Conservation (phyloP, 2,329 filamentous ascomycete species). For the Furcasterigmium sp. region DNA sequence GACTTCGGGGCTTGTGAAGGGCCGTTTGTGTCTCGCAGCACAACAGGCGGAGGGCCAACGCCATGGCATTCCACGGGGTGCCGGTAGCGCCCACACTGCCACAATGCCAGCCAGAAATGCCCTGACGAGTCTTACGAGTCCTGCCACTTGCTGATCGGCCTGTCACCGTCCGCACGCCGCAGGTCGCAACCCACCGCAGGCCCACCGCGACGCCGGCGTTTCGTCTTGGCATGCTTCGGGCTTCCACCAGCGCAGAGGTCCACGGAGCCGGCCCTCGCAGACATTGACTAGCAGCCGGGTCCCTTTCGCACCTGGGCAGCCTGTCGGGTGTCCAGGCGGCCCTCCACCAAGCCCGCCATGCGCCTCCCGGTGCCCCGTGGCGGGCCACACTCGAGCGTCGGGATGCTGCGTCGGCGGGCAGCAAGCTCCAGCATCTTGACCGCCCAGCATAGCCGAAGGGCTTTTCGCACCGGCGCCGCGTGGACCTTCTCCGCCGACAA, state of each 20-base stretch:
- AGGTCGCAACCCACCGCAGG: neutral
- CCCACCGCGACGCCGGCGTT: neutral
- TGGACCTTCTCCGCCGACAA: neutral
- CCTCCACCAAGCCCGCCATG: neutral
- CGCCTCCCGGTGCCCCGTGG: no score
- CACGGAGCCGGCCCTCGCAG: neutral
- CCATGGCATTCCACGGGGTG: no score
- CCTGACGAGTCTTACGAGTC: no score
- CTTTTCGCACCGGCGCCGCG: neutral
- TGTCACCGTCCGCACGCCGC: neutral
- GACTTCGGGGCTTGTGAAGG: no score
- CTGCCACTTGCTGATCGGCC: no score
- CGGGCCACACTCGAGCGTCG: no score
- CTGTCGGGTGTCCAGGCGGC: neutral
- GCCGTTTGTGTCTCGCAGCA: no score
- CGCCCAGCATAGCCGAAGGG: neutral
- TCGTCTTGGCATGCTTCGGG: neutral
- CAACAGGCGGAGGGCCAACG: no score
- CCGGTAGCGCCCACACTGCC: no score
- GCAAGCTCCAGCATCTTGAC: no score
- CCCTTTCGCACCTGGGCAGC: neutral
- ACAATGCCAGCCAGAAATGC: no score
- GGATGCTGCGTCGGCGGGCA: no score
- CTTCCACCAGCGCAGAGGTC: neutral
- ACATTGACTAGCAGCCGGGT: neutral